Percentiles rank a stretch among this genome's conserved stretches.
phyloP scores from a whole-genome alignment of 306 rosid genomes.

The Sophora flavescens region DNA sequence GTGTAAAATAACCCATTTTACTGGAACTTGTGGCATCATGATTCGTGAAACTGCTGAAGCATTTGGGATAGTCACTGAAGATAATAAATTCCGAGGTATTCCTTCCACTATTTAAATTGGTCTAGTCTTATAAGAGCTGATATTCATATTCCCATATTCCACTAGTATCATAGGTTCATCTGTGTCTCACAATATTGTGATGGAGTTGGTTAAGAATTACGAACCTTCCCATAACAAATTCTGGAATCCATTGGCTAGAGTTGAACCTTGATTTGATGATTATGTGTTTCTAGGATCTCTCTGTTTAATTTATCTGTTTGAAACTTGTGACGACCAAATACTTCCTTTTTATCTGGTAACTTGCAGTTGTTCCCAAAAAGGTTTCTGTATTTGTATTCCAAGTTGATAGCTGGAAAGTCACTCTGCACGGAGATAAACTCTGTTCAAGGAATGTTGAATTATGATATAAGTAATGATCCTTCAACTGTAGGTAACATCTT shows the following conservation, averaged over 20 bases:
- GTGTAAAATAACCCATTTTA: conserved; percentile 65
- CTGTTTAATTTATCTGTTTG: background rate
- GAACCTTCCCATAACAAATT: conserved; percentile 13
- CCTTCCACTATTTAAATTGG: conserved; percentile 23
- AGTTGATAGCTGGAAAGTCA: conserved; percentile 86
- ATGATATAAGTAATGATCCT: conserved; percentile 39
- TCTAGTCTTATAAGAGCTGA: conserved; percentile 22
- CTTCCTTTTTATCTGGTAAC: conserved; percentile 32
- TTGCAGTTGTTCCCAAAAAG: conserved; percentile 88
- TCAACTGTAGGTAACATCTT: conserved; percentile 37
- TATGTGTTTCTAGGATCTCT: conserved; percentile 11
- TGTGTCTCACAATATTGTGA: background rate
- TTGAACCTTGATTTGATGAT: conserved; percentile 25
- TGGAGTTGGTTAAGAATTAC: background rate
- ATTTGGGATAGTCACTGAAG: conserved; percentile 77
- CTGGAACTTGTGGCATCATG: conserved; percentile 76
- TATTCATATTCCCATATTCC: conserved; percentile 34
- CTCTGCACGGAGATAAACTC: conserved; percentile 83
- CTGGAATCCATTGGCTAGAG: conserved; percentile 14
- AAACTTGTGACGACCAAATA: conserved; percentile 36
- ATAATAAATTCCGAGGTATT: conserved; percentile 71
- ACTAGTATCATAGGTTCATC: background rate
- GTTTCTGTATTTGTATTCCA: conserved; percentile 71
- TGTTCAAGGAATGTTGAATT: conserved; percentile 66
- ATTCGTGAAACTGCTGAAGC: conserved; percentile 89